Base-by-base conservation (phyloP, 129 eudicot genomes). In the Flaveria bidentis region DNA sequence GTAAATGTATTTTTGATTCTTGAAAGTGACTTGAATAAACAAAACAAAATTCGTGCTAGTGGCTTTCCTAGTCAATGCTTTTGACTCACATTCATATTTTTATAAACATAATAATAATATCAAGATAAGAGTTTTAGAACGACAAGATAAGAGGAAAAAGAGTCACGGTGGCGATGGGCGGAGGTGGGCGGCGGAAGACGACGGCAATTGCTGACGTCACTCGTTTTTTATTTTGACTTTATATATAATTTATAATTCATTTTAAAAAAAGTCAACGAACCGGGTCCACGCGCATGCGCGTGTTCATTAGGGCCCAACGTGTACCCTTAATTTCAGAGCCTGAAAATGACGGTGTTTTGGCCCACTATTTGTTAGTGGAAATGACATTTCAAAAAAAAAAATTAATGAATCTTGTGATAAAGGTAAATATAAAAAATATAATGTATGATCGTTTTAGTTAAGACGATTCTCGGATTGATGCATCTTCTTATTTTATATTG, bases 241-340 rank as follows among this genome's bases (percentile, higher is more conserved):
- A 26, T 7, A 0, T 2, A 3, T 25, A 14, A 5, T 63, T 12
- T 25, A 36, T 13, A 3, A 14, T 14, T 63, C 1, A 12, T 10
- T 11, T 13, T 1, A 0, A 30, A 14, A 30, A 30, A 5, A 18
- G 69, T 63, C 69, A 63, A 63, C 69, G 69, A 15, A 9, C 45
- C 20, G 69, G 69, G 69, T 63, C 69, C 69, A 63, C 23, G 46
- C 45, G 69, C 45, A 63, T 63, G 20, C 69, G 69, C 69, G 69
- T 63, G 69, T 44, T 63, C 46, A 30, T 28, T 2, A 63, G 20
- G 65, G 69, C 44, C 46, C 69, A 62, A 28, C 44, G 67, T 62
- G 67, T 62, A 63, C 69, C 69, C 69, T 63, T 33, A 63, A 1
- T 30, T 63, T 63, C 69, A 63, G 69, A 63, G 69, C 69, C 69